Base-by-base conservation (phyloP, 2,329 filamentous ascomycete genomes). In the Cladosporium halotolerans region DNA sequence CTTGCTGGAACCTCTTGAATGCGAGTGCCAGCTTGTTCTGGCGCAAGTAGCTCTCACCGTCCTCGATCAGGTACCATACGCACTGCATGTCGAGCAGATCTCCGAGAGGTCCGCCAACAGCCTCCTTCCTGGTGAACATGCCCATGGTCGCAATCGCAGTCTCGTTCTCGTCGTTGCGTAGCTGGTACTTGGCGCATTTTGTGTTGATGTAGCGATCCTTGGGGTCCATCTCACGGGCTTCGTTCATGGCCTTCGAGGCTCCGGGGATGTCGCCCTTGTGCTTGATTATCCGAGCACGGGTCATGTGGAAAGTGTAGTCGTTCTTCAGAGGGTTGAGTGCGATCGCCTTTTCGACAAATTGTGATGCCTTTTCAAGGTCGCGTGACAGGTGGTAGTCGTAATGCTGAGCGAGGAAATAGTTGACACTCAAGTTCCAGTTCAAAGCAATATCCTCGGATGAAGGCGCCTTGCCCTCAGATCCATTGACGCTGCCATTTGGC, bases 11-110 rank as follows among this genome's bases (percentile, higher is more conserved):
- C 46, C 95, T 84, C 76, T 99, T 99, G 50, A 99, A 77, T 0
- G 95, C 92, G 55, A 96, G 79, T 3, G 86, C 89, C 44, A 88
- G 75, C 62, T 95, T 90, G 59, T 85, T 84, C 68, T 90, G 86
- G 47, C 93, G 85, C 54, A 88, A 77, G 69, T 91, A 90, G 3
- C 92, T 84, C 73, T 96, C 88, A 52, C 89, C 93, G 67, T 99
- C 95, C 72, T 99, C 93, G 4, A 89, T 93, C 64, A 99, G 75
- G 69, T 85, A 99, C 95, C 93, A 99, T 62, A 97, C 83, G 68
- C 91, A 96, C 73, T 99, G 93, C 93, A 99, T 99, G 63, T 99
- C 93, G 60, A 95, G 80, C 34, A 99, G 81, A 70, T 99, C 93
- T 45, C 86, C 88, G 39, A 99, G 76, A 4, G 95, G 88, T 1